These are phyloP conservation scores for Colletotrichum sp. DNA, from an alignment of 2,329 filamentous ascomycete species.

Conservation along the genomic window DNA sequence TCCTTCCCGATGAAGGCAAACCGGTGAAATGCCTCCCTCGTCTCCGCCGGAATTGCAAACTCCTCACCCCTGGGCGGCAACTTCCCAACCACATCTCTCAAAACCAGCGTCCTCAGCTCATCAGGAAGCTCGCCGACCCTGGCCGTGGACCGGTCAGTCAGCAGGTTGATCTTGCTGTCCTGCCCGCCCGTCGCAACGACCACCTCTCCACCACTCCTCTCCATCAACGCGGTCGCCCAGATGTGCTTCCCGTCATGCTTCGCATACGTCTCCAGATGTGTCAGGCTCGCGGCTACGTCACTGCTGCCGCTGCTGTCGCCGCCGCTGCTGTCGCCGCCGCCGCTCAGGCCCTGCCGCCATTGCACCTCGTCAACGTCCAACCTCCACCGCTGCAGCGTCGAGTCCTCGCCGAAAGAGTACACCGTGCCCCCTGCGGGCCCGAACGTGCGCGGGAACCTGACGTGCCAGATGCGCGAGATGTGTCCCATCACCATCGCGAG, in stretches of 20 bases:
- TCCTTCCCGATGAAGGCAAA: constrained; percentile 66
- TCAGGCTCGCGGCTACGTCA: constrained; percentile 36
- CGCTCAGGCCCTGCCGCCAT: constrained; percentile 5
- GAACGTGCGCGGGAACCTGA: constrained; percentile 63
- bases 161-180: constrained; percentile 71
- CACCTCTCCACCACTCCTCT: constrained; percentile 32
- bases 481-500: constrained; percentile 85
- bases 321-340: neutral
- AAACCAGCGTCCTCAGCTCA: constrained; percentile 29
- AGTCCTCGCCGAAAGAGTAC: constrained; percentile 86
- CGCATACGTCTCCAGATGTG: constrained; percentile 59
- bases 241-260: constrained; percentile 89
- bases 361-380: constrained; percentile 42
- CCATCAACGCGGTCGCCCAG: constrained; percentile 69
- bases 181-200: constrained; percentile 79
- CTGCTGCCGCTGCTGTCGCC: neutral
- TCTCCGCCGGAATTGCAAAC: constrained; percentile 18
- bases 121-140: neutral
- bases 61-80: constrained; percentile 32
- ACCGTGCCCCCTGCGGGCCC: constrained; percentile 47
- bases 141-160: constrained; percentile 30
- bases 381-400: constrained; percentile 75
- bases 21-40: constrained; percentile 56
- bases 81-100: constrained; percentile 33
- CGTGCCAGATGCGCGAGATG: constrained; percentile 85